Percentiles rank a stretch among this genome's conserved stretches.
Evolutionary conservation across 2,329 filamentous ascomycete species (phyloP).

Genomic region (Claviceps pazoutovae): DNA sequence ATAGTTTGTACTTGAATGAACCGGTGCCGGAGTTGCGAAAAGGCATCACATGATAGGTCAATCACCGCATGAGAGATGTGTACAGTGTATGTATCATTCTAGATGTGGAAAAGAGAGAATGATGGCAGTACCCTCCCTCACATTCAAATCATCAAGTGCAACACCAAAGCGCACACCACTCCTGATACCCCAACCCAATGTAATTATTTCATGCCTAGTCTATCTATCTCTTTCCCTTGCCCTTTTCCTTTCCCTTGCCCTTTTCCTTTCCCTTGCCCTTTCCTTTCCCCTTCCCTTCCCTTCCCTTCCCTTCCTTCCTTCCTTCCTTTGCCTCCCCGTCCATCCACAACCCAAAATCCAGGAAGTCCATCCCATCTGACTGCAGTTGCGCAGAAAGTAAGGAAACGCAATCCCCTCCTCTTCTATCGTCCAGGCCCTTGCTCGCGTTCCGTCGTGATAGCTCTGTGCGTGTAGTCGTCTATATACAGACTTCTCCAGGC

Average conservation of each 20-base stretch:
- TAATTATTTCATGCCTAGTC: constrained; percentile 8
- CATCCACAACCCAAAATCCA: too few relatives aligned
- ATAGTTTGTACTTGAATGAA: too few relatives aligned
- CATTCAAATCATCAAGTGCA: too few relatives aligned
- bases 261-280: neutral
- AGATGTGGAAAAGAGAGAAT: too few relatives aligned
- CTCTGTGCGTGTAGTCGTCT: too few relatives aligned
- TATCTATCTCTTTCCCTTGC: constrained; percentile 8
- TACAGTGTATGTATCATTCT: too few relatives aligned
- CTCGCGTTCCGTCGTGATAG: neutral
- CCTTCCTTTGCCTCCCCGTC: too few relatives aligned
- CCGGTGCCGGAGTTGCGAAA: too few relatives aligned
- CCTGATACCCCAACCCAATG: neutral
- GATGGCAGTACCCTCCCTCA: too few relatives aligned
- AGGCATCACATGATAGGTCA: too few relatives aligned
- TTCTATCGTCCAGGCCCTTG: neutral
- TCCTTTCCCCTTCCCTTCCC: constrained; percentile 8
- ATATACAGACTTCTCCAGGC: neutral
- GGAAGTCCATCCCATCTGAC: too few relatives aligned
- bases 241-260: neutral
- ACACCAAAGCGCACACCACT: neutral
- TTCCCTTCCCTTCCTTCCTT: neutral
- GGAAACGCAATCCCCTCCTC: neutral
- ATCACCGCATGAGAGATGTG: too few relatives aligned
- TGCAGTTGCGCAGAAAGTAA: neutral